A percentile compares a stretch with the other conserved stretches of the same genome.
phyloP scores from a whole-genome alignment of 2,329 filamentous ascomycete species.

The Aspergillus japonicus region DNA sequence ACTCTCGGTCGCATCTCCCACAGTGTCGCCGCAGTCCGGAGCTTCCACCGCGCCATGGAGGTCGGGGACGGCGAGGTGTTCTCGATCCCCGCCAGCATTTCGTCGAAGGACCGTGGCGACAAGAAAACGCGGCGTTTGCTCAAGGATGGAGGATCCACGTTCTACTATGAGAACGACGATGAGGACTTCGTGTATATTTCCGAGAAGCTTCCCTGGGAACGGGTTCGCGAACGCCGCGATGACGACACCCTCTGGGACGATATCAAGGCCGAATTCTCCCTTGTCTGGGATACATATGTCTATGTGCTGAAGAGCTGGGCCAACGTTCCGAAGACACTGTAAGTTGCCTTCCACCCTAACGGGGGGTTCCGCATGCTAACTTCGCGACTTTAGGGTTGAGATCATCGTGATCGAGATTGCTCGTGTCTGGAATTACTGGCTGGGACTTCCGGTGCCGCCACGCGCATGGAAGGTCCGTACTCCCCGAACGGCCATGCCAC shows the following conservation, averaged over 20 bases:
- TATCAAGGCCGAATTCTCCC: constrained; percentile 62
- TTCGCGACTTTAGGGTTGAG: constrained; percentile 40
- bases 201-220: constrained; percentile 34
- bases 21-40: constrained; percentile 70
- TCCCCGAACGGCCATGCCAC: constrained; percentile 31
- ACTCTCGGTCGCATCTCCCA: constrained; percentile 84
- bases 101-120: constrained; percentile 23
- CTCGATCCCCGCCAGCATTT: constrained; percentile 28
- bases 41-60: constrained; percentile 61
- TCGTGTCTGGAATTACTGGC: constrained; percentile 61
- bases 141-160: constrained; percentile 35
- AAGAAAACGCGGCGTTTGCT: constrained; percentile 21
- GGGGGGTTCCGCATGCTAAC: not conserved
- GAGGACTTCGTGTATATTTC: constrained; percentile 36
- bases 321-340: constrained; percentile 66
- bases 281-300: constrained; percentile 62
- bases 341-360: constrained; percentile 46
- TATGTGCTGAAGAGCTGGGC: constrained; percentile 71
- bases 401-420: constrained; percentile 55
- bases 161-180: constrained; percentile 43
- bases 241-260: constrained; percentile 55
- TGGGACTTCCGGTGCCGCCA: constrained; percentile 60
- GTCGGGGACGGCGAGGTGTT: constrained; percentile 34
- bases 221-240: constrained; percentile 24
- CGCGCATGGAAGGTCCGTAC: constrained; percentile 55